Evolutionary conservation across 179 eudicot genomes (phyloP), one percentile per base, ranked within the genome.

Genomic region (Nepenthes alata): DNA sequence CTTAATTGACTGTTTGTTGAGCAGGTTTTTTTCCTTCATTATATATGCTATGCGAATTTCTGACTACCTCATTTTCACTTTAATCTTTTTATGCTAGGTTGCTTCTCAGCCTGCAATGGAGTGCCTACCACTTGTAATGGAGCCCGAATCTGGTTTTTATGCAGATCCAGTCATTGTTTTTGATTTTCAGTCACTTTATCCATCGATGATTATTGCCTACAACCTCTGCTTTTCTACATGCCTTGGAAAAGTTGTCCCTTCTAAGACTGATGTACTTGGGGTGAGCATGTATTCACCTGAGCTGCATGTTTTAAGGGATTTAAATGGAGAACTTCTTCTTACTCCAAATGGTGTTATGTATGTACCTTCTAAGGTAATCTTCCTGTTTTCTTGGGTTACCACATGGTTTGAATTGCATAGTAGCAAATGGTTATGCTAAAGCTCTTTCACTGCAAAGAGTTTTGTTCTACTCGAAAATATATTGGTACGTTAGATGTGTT

Each of bases 91-190:
- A 64, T 52, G 53, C 52, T 70, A 86, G 95, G 98, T 93, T 44
- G 98, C 97, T 60, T 83, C 78, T 75, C 98, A 93, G 72, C 97
- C 98, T 47, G 97, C 98, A 57, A 93, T 93, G 98, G 95, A 89
- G 72, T 93, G 98, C 82, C 38, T 85, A 55, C 98, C 98, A 47
- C 98, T 93, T 72, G 98, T 93, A 56, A 93, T 93, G 98, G 98
- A 93, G 80, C 98, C 98, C 60, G 97, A 93, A 77, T 93, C 98
- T 61, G 95, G 89, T 9, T 93, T 93, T 74, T 93, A 87, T 79
- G 74, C 94, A 52, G 98, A 93, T 74, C 98, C 98, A 55, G 97
- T 93, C n/a, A 73, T 93, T 58, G 98, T 93, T 72, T 71, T 93
- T 77, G 98, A 93, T 83, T 93, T 93, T 71, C 98, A 93, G 77